These are phyloP conservation scores for Neurospora sp. DNA, from an alignment of 495 filamentous ascomycete species.

Conservation along the genomic window DNA sequence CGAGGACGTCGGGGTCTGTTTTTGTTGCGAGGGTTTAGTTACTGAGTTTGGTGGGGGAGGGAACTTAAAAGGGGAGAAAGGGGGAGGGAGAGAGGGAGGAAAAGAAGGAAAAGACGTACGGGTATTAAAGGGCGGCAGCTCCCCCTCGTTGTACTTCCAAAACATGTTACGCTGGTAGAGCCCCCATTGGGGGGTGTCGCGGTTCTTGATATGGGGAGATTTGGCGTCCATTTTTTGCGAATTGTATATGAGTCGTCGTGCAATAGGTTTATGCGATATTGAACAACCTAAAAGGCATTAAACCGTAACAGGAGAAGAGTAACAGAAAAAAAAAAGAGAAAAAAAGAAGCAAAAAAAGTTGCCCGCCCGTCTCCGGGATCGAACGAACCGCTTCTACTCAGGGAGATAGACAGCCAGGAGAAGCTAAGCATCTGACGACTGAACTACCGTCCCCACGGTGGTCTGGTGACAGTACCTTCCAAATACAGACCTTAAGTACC, in stretches of 20 bases:
- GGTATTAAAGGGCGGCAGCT: neutral
- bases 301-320: no score
- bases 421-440: neutral
- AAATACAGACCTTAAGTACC: neutral
- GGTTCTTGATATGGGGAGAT: conserved; percentile 44
- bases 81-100: neutral
- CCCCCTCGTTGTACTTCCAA: conserved; percentile 37
- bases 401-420: no score
- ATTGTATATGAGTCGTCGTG: no score
- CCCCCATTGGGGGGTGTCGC: conserved; percentile 50
- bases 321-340: no score
- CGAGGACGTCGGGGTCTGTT: neutral
- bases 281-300: no score
- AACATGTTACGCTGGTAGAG: conserved; percentile 55
- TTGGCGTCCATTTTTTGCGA: conserved; percentile 31
- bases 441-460: neutral
- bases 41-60: neutral
- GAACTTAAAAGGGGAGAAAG: neutral
- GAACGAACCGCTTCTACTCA: neutral
- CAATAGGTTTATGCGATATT: no score
- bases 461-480: neutral
- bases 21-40: neutral
- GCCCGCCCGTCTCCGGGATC: no score
- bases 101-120: neutral
- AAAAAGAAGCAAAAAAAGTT: no score